Conservation (phyloP, 768 basidiomycete genomes). For the Termitomyces bulborhizus region DNA sequence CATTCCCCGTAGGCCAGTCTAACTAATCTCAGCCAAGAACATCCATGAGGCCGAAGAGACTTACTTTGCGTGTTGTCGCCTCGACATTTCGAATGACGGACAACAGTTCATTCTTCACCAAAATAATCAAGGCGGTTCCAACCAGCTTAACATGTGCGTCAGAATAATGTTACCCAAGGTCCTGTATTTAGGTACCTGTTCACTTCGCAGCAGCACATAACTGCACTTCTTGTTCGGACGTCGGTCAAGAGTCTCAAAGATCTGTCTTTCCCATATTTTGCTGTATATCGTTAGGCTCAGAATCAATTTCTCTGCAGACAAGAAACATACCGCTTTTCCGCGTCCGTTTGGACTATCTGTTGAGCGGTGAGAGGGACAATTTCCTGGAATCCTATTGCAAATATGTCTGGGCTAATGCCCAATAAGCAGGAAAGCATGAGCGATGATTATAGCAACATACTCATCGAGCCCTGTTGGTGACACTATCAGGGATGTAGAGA, state of each 20-base stretch:
- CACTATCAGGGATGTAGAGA: neutral
- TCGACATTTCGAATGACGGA: slow-evolving; percentile 88
- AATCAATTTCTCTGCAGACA: neutral
- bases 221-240: slow-evolving; percentile 61
- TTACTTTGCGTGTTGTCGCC: slow-evolving; percentile 83
- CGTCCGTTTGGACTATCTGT: slow-evolving; percentile 94
- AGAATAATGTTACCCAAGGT: neutral
- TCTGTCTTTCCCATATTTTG: slow-evolving; percentile 78
- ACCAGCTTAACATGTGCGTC: slow-evolving; percentile 59
- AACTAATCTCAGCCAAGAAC: neutral
- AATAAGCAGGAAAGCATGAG: slow-evolving; percentile 6
- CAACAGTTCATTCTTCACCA: slow-evolving; percentile 74
- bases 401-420: slow-evolving; percentile 70
- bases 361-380: slow-evolving; percentile 97
- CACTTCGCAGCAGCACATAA: slow-evolving; percentile 86
- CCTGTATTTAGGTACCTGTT: slow-evolving; percentile 56
- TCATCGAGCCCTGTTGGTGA: slow-evolving; percentile 17
- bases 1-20: slow-evolving; percentile 91
- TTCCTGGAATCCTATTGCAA: slow-evolving; percentile 92
- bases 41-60: neutral
- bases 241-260: slow-evolving; percentile 71
- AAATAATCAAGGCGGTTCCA: slow-evolving; percentile 84
- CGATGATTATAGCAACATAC: slow-evolving; percentile 27
- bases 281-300: slow-evolving; percentile 31
- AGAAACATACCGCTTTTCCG: slow-evolving; percentile 71